Conservation (phyloP, 2,329 filamentous ascomycete genomes). For the Metarhizium sp. region DNA sequence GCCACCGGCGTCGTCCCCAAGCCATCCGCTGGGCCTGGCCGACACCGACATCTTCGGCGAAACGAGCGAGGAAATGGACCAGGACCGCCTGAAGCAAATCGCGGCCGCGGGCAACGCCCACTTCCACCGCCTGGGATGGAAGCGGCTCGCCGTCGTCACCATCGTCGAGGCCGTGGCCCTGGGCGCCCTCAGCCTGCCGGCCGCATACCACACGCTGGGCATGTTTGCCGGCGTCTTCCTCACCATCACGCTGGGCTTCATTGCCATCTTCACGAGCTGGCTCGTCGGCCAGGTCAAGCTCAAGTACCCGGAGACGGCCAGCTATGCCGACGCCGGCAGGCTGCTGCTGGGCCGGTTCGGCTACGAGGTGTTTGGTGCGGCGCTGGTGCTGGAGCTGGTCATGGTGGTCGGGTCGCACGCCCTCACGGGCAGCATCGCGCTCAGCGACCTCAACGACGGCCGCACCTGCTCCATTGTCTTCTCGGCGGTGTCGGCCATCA, state of each 20-base stretch:
- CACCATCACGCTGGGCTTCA: conserved; percentile 22
- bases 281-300: conserved; percentile 30
- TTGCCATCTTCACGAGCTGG: conserved; percentile 29
- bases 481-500: conserved; percentile 25
- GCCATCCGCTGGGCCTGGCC: not conserved
- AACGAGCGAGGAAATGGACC: conserved; percentile 17
- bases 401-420: conserved; percentile 59
- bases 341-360: conserved; percentile 47
- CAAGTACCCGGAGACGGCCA: conserved; percentile 41
- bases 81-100: conserved; percentile 30
- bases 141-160: conserved; percentile 37
- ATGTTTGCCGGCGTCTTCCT: conserved; percentile 27
- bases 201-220: conserved; percentile 29
- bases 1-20: not conserved
- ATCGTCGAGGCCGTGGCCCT: conserved; percentile 43
- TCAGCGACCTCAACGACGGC: conserved; percentile 49
- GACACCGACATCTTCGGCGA: conserved; percentile 11
- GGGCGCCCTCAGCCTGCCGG: conserved; percentile 36
- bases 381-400: conserved; percentile 50
- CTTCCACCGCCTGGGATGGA: conserved; percentile 41
- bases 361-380: conserved; percentile 46
- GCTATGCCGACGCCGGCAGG: conserved; percentile 55
- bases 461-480: conserved; percentile 29
- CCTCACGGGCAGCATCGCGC: conserved; percentile 54
- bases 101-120: conserved; percentile 29